Evolutionary conservation across 2,329 filamentous ascomycete genomes (phyloP).

Genomic region (Fusarium cicatricum): DNA sequence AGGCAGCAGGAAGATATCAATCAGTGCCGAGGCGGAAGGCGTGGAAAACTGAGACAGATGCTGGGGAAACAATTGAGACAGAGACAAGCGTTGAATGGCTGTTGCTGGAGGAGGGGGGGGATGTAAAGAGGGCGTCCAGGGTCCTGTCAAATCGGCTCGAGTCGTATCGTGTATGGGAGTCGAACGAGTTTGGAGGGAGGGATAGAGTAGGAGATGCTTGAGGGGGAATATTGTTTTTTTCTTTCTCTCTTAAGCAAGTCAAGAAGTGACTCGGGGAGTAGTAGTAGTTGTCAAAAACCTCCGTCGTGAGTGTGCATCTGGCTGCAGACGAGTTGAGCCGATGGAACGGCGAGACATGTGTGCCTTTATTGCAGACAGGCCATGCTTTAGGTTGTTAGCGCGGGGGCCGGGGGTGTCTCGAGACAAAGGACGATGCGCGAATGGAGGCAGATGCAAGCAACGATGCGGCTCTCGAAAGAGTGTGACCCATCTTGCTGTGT

Average conservation of each 20-base stretch:
- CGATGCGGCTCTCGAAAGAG: conserved; percentile 72
- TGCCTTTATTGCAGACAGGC: conserved; percentile 70
- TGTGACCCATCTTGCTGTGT: conserved; percentile 85
- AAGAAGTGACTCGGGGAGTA: conserved; percentile 9
- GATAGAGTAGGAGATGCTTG: conserved; percentile 2
- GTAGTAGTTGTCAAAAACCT: conserved; percentile 38
- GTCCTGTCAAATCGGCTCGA: conserved; percentile 24
- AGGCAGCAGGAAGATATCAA: conserved; percentile 16
- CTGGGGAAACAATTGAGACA: conserved; percentile 18
- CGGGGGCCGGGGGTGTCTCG: conserved; percentile 58
- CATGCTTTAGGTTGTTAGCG: conserved; percentile 50
- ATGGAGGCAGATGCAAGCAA: conserved; percentile 63
- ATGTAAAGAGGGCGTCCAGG: too few species aligned
- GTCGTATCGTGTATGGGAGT: conserved; percentile 4
- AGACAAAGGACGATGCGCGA: conserved; percentile 49
- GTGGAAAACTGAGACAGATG: conserved; percentile 18
- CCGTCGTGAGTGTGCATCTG: conserved; percentile 57
- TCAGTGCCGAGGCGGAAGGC: conserved; percentile 10
- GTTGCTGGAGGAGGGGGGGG: conserved; percentile 4
- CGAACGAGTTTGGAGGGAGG: not conserved
- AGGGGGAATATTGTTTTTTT: conserved; percentile 8
- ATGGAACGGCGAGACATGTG: conserved; percentile 59
- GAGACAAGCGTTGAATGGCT: conserved; percentile 18
- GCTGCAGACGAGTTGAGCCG: conserved; percentile 58
- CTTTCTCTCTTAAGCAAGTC: conserved; percentile 20